These are phyloP conservation scores for Alternaria triticina DNA, from an alignment of 2,329 filamentous ascomycete species.

Conservation along the genomic window DNA sequence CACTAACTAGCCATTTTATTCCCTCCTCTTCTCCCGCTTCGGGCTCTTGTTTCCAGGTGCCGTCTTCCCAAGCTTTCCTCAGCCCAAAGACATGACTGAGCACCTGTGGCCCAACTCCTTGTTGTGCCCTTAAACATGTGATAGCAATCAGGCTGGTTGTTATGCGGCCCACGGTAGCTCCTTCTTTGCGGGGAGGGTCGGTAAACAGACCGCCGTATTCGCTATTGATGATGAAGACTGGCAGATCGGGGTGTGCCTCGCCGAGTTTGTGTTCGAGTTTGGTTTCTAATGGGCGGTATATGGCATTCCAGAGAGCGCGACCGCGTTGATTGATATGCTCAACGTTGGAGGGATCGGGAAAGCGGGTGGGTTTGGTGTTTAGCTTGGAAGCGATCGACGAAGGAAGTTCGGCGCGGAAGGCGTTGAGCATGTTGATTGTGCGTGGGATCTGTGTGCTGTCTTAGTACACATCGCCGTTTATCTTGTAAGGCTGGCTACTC, in stretches of 20 bases:
- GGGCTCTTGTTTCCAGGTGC: slow-evolving; percentile 57
- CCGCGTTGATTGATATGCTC: slow-evolving; percentile 64
- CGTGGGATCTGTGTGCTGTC: slow-evolving; percentile 75
- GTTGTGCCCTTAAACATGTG: slow-evolving; percentile 77
- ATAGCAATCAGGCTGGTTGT: slow-evolving; percentile 77
- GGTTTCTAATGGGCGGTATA: slow-evolving; percentile 76
- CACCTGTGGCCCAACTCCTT: slow-evolving; percentile 82
- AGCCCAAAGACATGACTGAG: slow-evolving; percentile 81
- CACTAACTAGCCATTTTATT: slow-evolving; percentile 66
- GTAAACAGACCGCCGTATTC: slow-evolving; percentile 78
- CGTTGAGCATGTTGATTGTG: slow-evolving; percentile 80
- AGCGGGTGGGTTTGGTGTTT: slow-evolving; percentile 63
- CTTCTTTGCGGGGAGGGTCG: slow-evolving; percentile 63
- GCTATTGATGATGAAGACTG: slow-evolving; percentile 76
- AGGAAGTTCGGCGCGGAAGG: slow-evolving; percentile 70
- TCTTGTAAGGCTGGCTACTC: background rate
- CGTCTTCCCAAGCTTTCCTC: slow-evolving; percentile 76
- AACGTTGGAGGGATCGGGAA: slow-evolving; percentile 56
- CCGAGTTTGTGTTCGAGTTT: slow-evolving; percentile 76
- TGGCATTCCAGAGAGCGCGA: slow-evolving; percentile 72
- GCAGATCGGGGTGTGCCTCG: slow-evolving; percentile 79
- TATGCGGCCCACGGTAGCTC: slow-evolving; percentile 68
- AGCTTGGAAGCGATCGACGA: slow-evolving; percentile 61
- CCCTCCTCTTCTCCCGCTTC: slow-evolving; percentile 60
- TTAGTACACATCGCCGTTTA: background rate